Evolutionary conservation across 2,329 filamentous ascomycete genomes (phyloP), one percentile per base, ranked within the genome.

Genomic region (Phaeosphaeria sp.): DNA sequence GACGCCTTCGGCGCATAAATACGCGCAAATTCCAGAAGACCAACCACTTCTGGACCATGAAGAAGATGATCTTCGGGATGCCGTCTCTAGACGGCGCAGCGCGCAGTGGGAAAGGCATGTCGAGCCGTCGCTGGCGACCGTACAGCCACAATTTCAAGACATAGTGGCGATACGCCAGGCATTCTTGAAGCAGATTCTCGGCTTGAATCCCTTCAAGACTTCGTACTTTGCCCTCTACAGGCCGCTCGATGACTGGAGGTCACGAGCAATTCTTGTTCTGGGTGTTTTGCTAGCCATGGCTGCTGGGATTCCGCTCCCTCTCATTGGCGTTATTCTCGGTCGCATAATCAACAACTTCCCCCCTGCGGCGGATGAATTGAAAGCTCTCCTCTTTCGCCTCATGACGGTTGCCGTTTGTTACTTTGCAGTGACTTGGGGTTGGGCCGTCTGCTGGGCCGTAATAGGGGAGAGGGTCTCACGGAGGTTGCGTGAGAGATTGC

Each of bases 251-350:
- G 77, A 78, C 46, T 52, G 67, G n/a, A 64, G 71, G 23, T 81
- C 79, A 59, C 71, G 74, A 61, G 23, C 60, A 1, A 74, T 79
- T 11, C 69, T 79, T 2, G 55, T 65, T 15, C 52, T 67, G 15
- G 79, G 74, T 6, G 68, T 77, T 17, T 7, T 79, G 6, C 69
- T 77, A 21, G 82, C 85, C 42, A 81, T 85, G 41, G 82, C 80
- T 13, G 82, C 85, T 17, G 86, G 86, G 42, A 78, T 86, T 6
- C 86, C 86, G 1, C 84, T 88, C 18, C 87, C 85, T 17, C 75
- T 89, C n/a, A 85, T 89, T 70, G 86, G 84, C 39, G 83, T 89
- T 54, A 79, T 83, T 20, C 80, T 83, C 46, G 80, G 80, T 36
- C 75, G 80, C 52, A 80, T 84, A 54, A 83, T 83, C 70, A 80